Evolutionary conservation across 2,329 filamentous ascomycete genomes (phyloP).

Genomic region (Paecilomyces niveus): DNA sequence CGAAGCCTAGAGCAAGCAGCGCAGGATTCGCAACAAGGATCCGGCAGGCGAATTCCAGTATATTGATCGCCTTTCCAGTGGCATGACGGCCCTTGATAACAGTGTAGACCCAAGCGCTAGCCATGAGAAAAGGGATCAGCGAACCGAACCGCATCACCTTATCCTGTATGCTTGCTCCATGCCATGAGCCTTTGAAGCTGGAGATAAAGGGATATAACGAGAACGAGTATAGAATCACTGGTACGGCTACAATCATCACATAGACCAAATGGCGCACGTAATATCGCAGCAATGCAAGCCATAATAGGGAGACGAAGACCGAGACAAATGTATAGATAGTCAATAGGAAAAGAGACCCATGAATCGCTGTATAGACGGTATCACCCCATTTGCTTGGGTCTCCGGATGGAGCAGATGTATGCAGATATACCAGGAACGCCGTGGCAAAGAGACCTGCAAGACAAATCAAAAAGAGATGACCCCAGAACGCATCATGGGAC

Average conservation of each 20-base stretch:
- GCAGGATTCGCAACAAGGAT: conserved; percentile 81
- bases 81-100: conserved; percentile 73
- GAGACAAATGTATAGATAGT: conserved; percentile 89
- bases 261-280: conserved; percentile 81
- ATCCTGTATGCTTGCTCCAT: conserved; percentile 78
- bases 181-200: conserved; percentile 71
- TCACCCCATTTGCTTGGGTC: conserved; percentile 70
- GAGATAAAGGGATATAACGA: conserved; percentile 85
- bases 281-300: conserved; percentile 80
- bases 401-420: conserved; percentile 65
- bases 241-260: conserved; percentile 74
- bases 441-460: conserved; percentile 79
- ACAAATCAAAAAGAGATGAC: conserved; percentile 78
- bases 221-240: conserved; percentile 79
- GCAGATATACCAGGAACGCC: conserved; percentile 81
- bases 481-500: conserved; percentile 84
- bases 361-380: conserved; percentile 85
- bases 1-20: conserved; percentile 75
- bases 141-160: conserved; percentile 81
- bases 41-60: conserved; percentile 84
- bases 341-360: conserved; percentile 80
- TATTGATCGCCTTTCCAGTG: conserved; percentile 74
- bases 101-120: conserved; percentile 74
- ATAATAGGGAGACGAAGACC: conserved; percentile 77
- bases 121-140: conserved; percentile 64